Base-by-base conservation (phyloP, 2,329 filamentous ascomycete species). In the Xylaria sp. region DNA sequence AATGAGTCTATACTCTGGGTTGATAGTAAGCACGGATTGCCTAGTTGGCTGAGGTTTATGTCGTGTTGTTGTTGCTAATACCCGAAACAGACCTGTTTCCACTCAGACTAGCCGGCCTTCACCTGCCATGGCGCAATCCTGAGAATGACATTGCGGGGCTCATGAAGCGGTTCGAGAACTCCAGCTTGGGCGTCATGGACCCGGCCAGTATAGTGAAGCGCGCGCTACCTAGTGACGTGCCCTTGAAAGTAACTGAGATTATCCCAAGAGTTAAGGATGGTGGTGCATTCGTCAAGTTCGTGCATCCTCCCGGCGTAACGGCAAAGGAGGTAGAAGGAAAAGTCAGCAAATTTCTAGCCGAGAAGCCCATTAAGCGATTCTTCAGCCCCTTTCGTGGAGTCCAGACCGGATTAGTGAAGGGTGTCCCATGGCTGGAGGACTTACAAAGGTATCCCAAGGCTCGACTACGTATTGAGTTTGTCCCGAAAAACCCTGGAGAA, bases 381-480 rank as follows among this genome's bases (percentile, higher is more conserved):
- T 97, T 95, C 80, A 96, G 89, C 69, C 93, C 93, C 0, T 89
- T 97, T 67, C 83, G 87, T 21, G 79, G 84, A 14, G 89, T 96
- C 60, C 84, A 86, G 51, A 87, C 88, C 3, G 87, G 88, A 23
- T 79, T 93, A 6, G 95, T 99, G 2, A 83, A 87, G 58, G 95
- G 95, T 9, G 87, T 89, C 21, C 95, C 95, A 0, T 99, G 95
- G 95, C 84, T 98, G 2, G 95, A 98, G 73, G 95, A 99, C 74
- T 80, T 99, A 28, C 91, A 92, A 69, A 87, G 93, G 6, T 88
- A 93, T 53, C 95, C 95, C 0, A 92, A 89, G 60, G 83, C 82
- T 42, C 84, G 91, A 28, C 72, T 99, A 38, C 90, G 87, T 69
- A 88, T 97, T 21, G 94, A 98, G 73, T 98, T 97, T 67, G 83